Evolutionary conservation across 345 rosid genomes (phyloP), one percentile per base, ranked within the genome.

Genomic region (Gossypium bickii): DNA sequence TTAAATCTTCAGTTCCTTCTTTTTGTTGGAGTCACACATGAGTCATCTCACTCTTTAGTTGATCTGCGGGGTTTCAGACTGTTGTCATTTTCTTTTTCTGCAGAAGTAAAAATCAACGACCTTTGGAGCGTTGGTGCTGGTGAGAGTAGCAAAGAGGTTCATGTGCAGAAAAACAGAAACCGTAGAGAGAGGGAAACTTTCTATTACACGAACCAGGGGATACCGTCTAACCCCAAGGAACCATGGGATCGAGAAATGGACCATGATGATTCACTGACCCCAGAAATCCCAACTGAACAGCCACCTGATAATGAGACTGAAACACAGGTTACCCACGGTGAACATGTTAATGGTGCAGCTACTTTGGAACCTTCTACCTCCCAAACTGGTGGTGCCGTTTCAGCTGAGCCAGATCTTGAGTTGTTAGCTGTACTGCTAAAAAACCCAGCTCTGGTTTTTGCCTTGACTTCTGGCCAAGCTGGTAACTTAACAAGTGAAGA

Each of bases 171-270:
- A 85, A 93, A 88, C 83, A 79, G 97, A 83, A 92, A 83, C 80
- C 89, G 87, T 12, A 89, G 99, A 4, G 99, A 93, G 83, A 87
- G 79, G 75, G 98, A 93, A 88, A 90, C 88, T 2, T 38, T 87
- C 64, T 93, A 90, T 74, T 81, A 67, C 48, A 68, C 83, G 20
- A 72, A 75, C 44, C 87, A 81, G 76, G 89, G 84, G 78, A 89
- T 96, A 79, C 97, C 98, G 13, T 81, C 75, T 44, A 90, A 93
- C 65, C 97, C 99, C 44, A 96, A 88, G 86, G 98, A 89, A 74
- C 99, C 99, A 4, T 96, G 99, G 98, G 99, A 93, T 82, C 70
- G 82, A 20, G 98, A 96, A 79, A 92, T 96, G 93, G 97, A 96
- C 79, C 87, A 81, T 79, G 98, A 93, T 75, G 99, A 96, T 83